Evolutionary conservation across 2,329 filamentous ascomycete genomes (phyloP).

Genomic region (Xylariaceae sp.): DNA sequence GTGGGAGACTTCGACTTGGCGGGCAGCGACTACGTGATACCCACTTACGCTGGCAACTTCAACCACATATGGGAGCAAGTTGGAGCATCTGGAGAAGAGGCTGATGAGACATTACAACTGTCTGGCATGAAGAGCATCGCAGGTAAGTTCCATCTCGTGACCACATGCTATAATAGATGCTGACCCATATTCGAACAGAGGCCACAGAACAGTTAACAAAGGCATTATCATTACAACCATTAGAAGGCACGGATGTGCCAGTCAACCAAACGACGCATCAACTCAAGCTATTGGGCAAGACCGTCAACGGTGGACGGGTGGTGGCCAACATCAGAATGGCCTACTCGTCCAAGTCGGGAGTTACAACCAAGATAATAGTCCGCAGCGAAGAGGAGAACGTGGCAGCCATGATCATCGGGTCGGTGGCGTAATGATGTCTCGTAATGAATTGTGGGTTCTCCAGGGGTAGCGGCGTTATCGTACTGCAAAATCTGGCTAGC

Average conservation of each 20-base stretch:
- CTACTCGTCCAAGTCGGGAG: conserved; percentile 85
- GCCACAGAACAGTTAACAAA: conserved; percentile 89
- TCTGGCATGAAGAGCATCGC: conserved; percentile 87
- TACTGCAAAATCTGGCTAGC: conserved; percentile 31
- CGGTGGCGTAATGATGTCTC: conserved; percentile 63
- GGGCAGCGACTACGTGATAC: conserved; percentile 91
- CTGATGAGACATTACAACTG: conserved; percentile 86
- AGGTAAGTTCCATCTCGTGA: conserved; percentile 56
- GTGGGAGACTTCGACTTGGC: conserved; percentile 88
- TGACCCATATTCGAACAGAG: conserved; percentile 46
- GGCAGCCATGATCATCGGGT: conserved; percentile 78
- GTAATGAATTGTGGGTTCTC: conserved; percentile 14
- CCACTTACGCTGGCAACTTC: conserved; percentile 91
- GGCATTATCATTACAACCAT: conserved; percentile 82
- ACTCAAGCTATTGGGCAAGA: conserved; percentile 95
- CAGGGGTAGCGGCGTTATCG: conserved; percentile 28
- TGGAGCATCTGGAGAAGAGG: conserved; percentile 83
- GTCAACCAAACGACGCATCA: conserved; percentile 88
- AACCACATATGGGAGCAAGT: conserved; percentile 94
- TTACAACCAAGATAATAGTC: conserved; percentile 93
- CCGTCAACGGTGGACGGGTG: conserved; percentile 83
- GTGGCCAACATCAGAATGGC: conserved; percentile 89
- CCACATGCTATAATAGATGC: neutral
- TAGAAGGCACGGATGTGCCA: conserved; percentile 91
- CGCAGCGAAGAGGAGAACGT: conserved; percentile 91